Percentiles rank a stretch among this genome's conserved stretches.
Evolutionary conservation across 306 rosid species (phyloP).

Genomic region (Fagus crenata): DNA sequence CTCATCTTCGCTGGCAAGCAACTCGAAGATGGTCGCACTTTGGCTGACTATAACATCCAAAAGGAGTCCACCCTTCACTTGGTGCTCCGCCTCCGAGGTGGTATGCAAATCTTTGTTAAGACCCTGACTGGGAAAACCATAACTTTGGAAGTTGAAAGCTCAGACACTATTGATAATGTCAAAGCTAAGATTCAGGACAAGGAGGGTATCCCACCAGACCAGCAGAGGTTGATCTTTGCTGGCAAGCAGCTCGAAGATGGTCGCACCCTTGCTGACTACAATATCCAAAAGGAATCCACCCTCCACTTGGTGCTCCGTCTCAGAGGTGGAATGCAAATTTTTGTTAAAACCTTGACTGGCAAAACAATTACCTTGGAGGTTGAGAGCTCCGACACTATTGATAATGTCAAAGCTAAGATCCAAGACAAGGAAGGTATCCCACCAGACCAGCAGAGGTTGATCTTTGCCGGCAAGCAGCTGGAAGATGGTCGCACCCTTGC

Average conservation of each 20-base stretch:
- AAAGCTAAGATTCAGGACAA: neutral
- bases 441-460: constrained; percentile 31
- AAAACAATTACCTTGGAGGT: constrained; percentile 29
- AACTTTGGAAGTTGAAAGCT: constrained; percentile 27
- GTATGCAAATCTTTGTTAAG: constrained; percentile 29
- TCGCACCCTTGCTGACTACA: constrained; percentile 18
- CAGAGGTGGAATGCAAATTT: constrained; percentile 13
- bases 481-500: constrained; percentile 33
- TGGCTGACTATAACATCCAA: constrained; percentile 25
- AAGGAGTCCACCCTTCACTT: constrained; percentile 28
- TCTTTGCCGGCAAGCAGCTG: constrained; percentile 22
- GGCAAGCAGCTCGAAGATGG: constrained; percentile 23
- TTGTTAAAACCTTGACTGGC: neutral
- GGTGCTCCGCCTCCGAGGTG: constrained; percentile 31
- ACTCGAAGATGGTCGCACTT: constrained; percentile 28
- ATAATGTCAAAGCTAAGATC: constrained; percentile 27
- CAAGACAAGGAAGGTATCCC: constrained; percentile 34
- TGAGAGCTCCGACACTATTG: constrained; percentile 30
- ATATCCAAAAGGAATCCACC: constrained; percentile 22
- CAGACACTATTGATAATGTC: neutral
- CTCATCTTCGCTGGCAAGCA: neutral
- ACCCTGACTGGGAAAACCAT: constrained; percentile 8
- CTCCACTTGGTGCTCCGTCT: constrained; percentile 21
- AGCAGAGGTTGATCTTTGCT: constrained; percentile 35
- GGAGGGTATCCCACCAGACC: constrained; percentile 13